Percentiles rank a stretch among this genome's conserved stretches.
These are phyloP conservation scores for Spinacia oleracea DNA, from an alignment of 179 eudicot species.

Conservation along the genomic window DNA sequence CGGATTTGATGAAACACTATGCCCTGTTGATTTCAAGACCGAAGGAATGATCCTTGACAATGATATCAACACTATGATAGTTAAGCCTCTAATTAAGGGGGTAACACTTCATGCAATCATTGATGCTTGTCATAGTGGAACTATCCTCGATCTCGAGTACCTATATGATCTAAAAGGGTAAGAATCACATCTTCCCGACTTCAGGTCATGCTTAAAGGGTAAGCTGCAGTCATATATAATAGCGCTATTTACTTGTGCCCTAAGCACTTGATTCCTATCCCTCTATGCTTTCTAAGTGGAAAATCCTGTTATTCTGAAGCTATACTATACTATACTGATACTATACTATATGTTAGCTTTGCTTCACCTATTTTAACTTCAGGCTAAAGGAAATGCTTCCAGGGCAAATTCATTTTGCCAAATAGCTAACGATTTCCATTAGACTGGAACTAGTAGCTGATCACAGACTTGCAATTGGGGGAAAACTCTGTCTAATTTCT, in stretches of 20 bases:
- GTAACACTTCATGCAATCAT: conserved; percentile 77
- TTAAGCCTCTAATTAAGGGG: conserved; percentile 55
- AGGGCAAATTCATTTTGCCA: neutral
- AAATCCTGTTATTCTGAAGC: neutral
- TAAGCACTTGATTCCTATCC: neutral
- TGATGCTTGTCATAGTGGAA: conserved; percentile 84
- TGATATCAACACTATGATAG: conserved; percentile 65
- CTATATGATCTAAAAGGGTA: conserved; percentile 46
- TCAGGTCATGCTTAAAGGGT: neutral
- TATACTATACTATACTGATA: neutral
- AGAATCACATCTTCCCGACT: conserved; percentile 11
- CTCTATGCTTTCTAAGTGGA: neutral
- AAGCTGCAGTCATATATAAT: neutral
- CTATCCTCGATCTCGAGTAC: conserved; percentile 65
- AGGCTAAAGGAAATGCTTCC: neutral
- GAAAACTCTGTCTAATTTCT: neutral
- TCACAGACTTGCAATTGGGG: neutral
- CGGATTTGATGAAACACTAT: conserved; percentile 69
- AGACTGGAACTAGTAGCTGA: neutral
- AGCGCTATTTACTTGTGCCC: neutral
- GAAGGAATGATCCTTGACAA: conserved; percentile 70
- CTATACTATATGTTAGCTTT: too few relatives aligned
- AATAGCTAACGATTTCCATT: neutral
- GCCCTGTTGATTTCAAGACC: conserved; percentile 71
- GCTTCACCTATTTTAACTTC: neutral